Percentiles rank a stretch among this genome's conserved stretches.
These are phyloP conservation scores for Paecilomyces variotii DNA, from an alignment of 2,329 filamentous ascomycete genomes.

Conservation along the genomic window DNA sequence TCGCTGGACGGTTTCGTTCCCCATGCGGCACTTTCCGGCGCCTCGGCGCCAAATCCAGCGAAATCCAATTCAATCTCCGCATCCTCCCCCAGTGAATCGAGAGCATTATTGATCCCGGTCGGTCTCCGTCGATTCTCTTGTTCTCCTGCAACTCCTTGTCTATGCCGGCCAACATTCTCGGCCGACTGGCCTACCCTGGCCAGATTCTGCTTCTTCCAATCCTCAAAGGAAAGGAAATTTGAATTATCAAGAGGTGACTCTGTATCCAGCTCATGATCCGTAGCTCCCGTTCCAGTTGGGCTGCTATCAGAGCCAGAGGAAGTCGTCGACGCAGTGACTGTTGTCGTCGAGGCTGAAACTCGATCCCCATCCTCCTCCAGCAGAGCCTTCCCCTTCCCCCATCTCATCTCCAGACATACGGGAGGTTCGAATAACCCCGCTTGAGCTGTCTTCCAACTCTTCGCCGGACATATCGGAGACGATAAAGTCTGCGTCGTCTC, in stretches of 20 bases:
- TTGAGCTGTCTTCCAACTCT: conserved; percentile 9
- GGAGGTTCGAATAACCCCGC: conserved; percentile 17
- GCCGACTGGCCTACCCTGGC: conserved; percentile 73
- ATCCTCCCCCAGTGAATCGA: conserved; percentile 79
- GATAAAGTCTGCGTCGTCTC: conserved; percentile 4
- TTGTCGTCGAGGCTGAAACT: background rate
- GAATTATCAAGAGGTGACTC: conserved; percentile 64
- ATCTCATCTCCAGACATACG: conserved; percentile 17
- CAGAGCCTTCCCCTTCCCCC: conserved; percentile 4
- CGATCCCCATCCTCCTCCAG: conserved; percentile 4
- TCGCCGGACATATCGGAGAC: conserved; percentile 13
- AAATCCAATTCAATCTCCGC: conserved; percentile 75
- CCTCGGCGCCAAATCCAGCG: conserved; percentile 48
- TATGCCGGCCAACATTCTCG: conserved; percentile 55
- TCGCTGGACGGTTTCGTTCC: conserved; percentile 18
- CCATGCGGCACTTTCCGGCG: conserved; percentile 30
- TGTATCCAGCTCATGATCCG: conserved; percentile 46
- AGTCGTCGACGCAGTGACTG: conserved; percentile 1
- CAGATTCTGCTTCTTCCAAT: conserved; percentile 94
- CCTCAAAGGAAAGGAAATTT: conserved; percentile 92
- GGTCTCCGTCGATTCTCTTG: conserved; percentile 39
- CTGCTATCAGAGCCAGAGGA: conserved; percentile 1
- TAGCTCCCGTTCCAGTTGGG: conserved; percentile 6
- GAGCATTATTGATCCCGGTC: conserved; percentile 55
- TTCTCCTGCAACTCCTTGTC: conserved; percentile 43